Percentiles rank a stretch among this genome's conserved stretches.
Evolutionary conservation across 1,284 basidiomycete genomes (phyloP).

Genomic region (Austroboletus niveus): DNA sequence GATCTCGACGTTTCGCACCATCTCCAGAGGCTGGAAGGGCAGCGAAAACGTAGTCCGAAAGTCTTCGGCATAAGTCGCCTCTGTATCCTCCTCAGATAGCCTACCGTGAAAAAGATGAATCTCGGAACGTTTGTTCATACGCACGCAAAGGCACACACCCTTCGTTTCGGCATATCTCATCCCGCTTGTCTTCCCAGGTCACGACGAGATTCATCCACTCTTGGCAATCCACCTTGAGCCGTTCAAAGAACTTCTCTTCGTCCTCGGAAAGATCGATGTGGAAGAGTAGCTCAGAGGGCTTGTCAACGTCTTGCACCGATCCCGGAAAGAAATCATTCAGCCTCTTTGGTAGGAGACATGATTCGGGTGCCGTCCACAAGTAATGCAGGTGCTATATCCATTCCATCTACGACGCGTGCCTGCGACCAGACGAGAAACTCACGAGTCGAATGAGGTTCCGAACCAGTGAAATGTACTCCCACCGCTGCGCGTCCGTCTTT

Average conservation of each 20-base stretch:
- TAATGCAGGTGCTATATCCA: conserved; percentile 36
- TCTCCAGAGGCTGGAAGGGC: conserved; percentile 11
- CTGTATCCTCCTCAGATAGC: conserved; percentile 8
- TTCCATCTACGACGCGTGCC: neutral
- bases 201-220: conserved; percentile 22
- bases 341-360: conserved; percentile 33
- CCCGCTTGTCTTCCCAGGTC: conserved; percentile 29
- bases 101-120: conserved; percentile 6
- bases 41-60: conserved; percentile 22
- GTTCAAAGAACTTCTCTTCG: conserved; percentile 26
- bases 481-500: conserved; percentile 23
- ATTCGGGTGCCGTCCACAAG: conserved; percentile 34
- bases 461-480: conserved; percentile 37
- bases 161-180: conserved; percentile 12
- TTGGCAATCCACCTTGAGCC: conserved; percentile 24
- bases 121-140: neutral
- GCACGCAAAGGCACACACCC: conserved; percentile 17
- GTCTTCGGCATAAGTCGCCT: conserved; percentile 14
- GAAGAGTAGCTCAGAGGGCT: conserved; percentile 29
- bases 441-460: conserved; percentile 25
- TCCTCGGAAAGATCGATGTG: conserved; percentile 32
- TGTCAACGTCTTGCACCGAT: conserved; percentile 22
- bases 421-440: conserved; percentile 1
- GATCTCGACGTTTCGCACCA: conserved; percentile 14
- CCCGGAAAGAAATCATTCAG: conserved; percentile 45